Conservation (phyloP, 2,329 filamentous ascomycete species). For the Fusarium chuoi region DNA sequence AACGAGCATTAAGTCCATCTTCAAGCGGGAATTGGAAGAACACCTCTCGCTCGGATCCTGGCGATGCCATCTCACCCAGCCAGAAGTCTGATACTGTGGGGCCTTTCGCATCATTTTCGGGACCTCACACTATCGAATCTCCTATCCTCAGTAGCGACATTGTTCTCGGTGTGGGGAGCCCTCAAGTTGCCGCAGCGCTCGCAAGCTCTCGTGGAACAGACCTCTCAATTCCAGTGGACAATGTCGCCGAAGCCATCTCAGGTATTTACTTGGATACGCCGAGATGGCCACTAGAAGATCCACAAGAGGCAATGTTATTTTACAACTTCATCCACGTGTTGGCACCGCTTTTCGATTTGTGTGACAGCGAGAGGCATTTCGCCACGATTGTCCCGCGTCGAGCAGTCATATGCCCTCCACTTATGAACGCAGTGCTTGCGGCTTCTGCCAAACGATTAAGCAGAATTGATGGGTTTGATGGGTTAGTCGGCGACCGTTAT, state of each 20-base stretch:
- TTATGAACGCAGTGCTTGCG: constrained; percentile 45
- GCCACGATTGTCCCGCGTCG: constrained; percentile 44
- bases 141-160: constrained; percentile 3
- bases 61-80: constrained; percentile 26
- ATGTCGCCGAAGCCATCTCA: constrained; percentile 33
- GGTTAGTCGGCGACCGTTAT: constrained; percentile 40
- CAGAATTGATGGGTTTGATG: constrained; percentile 37
- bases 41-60: constrained; percentile 19
- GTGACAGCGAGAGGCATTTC: constrained; percentile 44
- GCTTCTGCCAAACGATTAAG: constrained; percentile 43
- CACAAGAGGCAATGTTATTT: constrained; percentile 45
- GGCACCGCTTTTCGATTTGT: constrained; percentile 44
- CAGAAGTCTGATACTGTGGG: constrained; percentile 17
- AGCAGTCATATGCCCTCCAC: constrained; percentile 41
- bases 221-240: constrained; percentile 15
- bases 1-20: constrained; percentile 37
- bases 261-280: constrained; percentile 38
- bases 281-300: constrained; percentile 38
- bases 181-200: constrained; percentile 9
- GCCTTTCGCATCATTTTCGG: constrained; percentile 12
- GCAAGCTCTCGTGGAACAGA: constrained; percentile 14
- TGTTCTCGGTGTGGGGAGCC: constrained; percentile 11
- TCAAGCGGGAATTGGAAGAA: constrained; percentile 23
- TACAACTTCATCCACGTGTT: constrained; percentile 42
- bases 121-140: constrained; percentile 11